These are phyloP conservation scores for Sporothrix schenckii DNA, from an alignment of 2,329 filamentous ascomycete genomes.

Conservation along the genomic window DNA sequence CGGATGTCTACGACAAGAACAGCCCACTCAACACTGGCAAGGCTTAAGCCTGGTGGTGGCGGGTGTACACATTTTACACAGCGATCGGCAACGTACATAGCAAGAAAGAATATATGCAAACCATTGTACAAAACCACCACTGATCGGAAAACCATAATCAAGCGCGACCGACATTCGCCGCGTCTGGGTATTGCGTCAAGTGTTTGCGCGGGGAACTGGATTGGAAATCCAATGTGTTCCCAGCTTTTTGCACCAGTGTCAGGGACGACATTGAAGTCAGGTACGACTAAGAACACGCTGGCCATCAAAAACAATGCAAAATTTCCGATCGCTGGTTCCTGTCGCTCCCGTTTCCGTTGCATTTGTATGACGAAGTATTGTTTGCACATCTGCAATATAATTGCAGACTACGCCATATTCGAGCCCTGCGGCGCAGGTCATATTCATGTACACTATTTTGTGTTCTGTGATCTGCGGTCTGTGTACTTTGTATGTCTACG, in stretches of 20 bases:
- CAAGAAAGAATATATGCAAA: background rate
- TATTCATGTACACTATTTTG: background rate
- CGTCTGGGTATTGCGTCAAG: constrained; percentile 19
- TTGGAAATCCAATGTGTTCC: background rate
- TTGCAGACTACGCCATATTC: background rate
- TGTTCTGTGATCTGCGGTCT: background rate
- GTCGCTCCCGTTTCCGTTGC: constrained; percentile 11
- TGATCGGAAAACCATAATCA: background rate
- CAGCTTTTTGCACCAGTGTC: background rate
- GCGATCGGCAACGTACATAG: background rate
- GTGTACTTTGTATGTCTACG: background rate
- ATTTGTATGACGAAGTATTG: constrained; percentile 1
- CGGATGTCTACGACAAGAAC: constrained; percentile 60
- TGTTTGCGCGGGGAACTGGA: constrained; percentile 7
- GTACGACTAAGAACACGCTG: background rate
- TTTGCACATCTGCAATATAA: background rate
- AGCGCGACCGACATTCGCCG: constrained; percentile 7
- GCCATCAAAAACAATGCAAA: background rate
- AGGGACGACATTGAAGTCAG: background rate
- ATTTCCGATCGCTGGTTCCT: background rate
- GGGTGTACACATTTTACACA: background rate
- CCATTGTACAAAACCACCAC: background rate
- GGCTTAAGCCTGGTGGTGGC: constrained; percentile 32
- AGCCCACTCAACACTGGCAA: constrained; percentile 65
- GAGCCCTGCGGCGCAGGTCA: background rate